Evolutionary conservation across 2,329 filamentous ascomycete species (phyloP).

Genomic region (Neofusicoccum umdonicola): DNA sequence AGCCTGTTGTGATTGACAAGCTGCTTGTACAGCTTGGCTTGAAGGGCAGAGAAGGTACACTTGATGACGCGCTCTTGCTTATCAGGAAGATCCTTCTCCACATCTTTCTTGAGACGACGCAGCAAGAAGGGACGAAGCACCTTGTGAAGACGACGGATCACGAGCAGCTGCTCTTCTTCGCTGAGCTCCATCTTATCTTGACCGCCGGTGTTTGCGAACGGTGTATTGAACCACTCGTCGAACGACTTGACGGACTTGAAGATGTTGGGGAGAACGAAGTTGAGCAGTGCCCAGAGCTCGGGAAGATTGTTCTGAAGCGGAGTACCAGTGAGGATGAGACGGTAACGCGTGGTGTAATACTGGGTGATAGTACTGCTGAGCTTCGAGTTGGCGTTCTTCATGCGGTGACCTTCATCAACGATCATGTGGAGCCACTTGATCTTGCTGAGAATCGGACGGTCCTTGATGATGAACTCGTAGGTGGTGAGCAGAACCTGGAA

Average conservation of each 20-base stretch:
- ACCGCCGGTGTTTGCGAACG: conserved; percentile 94
- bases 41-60: conserved; percentile 94
- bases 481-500: conserved; percentile 97
- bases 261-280: conserved; percentile 96
- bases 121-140: conserved; percentile 95
- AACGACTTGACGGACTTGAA: conserved; percentile 99
- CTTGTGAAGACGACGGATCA: conserved; percentile 97
- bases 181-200: conserved; percentile 99
- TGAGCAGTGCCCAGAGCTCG: conserved; percentile 96
- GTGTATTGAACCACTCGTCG: conserved; percentile 99
- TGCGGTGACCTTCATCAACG: conserved; percentile 97
- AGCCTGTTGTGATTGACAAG: conserved; percentile 95
- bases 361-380: conserved; percentile 90
- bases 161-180: conserved; percentile 98
- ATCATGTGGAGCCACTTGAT: conserved; percentile 99
- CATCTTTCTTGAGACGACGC: conserved; percentile 97
- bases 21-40: conserved; percentile 93
- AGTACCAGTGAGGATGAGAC: conserved; percentile 94
- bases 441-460: conserved; percentile 90
- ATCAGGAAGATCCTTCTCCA: conserved; percentile 97
- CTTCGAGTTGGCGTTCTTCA: conserved; percentile 98
- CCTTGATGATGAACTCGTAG: conserved; percentile 99
- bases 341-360: conserved; percentile 93
- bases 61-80: conserved; percentile 99
- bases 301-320: conserved; percentile 95